Percentiles rank a stretch among this genome's conserved stretches.
Conservation (phyloP, 441 rosid species). For the Sinapis alba region DNA sequence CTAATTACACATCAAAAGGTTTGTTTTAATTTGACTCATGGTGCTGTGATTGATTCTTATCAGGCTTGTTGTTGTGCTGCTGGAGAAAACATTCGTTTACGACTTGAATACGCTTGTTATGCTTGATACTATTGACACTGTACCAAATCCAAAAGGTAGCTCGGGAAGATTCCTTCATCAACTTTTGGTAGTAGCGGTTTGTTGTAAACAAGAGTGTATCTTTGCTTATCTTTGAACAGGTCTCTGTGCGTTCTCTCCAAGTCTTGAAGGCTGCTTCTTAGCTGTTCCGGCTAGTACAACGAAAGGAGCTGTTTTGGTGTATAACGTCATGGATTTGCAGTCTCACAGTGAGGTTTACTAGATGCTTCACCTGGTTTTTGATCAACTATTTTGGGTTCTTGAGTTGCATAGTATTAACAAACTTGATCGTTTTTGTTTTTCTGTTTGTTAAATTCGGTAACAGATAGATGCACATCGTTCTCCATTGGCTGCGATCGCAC, state of each 20-base stretch:
- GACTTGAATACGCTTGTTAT: slow-evolving; percentile 70
- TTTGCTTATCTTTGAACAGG: slow-evolving; percentile 47
- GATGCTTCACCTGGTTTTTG: slow-evolving; percentile 4
- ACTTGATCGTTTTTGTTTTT: neutral
- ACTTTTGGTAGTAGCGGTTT: neutral
- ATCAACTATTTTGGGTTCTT: neutral
- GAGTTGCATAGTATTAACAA: neutral
- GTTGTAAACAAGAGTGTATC: neutral
- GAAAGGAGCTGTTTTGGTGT: slow-evolving; percentile 82
- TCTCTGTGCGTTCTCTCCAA: slow-evolving; percentile 85
- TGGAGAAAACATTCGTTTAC: slow-evolving; percentile 79
- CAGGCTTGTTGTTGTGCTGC: slow-evolving; percentile 88
- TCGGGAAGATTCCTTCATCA: neutral
- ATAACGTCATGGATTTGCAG: slow-evolving; percentile 80
- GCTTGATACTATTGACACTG: slow-evolving; percentile 81
- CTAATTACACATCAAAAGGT: neutral
- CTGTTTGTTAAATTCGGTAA: slow-evolving; percentile 14
- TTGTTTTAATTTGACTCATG: neutral
- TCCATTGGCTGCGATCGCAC: slow-evolving; percentile 76
- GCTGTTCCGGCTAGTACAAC: slow-evolving; percentile 88
- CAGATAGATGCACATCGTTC: slow-evolving; percentile 94
- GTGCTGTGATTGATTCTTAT: slow-evolving; percentile 32
- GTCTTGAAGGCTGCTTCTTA: slow-evolving; percentile 81
- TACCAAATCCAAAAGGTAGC: slow-evolving; percentile 78
- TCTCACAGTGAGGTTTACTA: slow-evolving; percentile 78